A percentile compares a stretch with the other conserved stretches of the same genome.
Evolutionary conservation across 1,284 basidiomycete genomes (phyloP).

Genomic region (Heterobasidion annosum): DNA sequence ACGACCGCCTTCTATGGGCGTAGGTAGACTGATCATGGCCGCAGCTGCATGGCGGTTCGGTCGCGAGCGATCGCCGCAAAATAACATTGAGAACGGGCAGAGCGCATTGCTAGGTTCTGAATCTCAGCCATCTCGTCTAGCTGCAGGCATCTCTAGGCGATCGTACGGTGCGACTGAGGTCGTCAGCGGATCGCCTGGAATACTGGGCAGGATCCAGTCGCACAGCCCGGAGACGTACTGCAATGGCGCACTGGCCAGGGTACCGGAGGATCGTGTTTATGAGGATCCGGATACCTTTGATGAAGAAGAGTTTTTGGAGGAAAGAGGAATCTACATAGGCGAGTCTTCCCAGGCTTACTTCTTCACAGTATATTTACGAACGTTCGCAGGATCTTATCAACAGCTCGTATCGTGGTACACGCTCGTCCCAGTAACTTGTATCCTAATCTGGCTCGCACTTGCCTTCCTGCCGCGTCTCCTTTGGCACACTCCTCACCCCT

Average conservation of each 20-base stretch:
- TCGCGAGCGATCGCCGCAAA: neutral
- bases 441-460: conserved; percentile 38
- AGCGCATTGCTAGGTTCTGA: neutral
- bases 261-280: conserved; percentile 36
- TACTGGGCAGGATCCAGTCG: neutral
- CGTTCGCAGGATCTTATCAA: conserved; percentile 8
- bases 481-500: conserved; percentile 28
- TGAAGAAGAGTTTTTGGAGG: conserved; percentile 30
- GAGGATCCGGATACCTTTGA: conserved; percentile 19
- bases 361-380: neutral
- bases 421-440: conserved; percentile 43
- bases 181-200: neutral
- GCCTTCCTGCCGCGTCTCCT: conserved; percentile 36
- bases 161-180: conserved; percentile 7
- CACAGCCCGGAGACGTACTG: conserved; percentile 28
- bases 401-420: conserved; percentile 42
- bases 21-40: neutral
- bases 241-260: conserved; percentile 25
- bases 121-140: conserved; percentile 1
- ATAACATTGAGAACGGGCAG: neutral
- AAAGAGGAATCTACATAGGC: conserved; percentile 55
- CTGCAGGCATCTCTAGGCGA: neutral
- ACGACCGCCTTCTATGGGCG: neutral
- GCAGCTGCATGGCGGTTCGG: neutral
- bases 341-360: conserved; percentile 9